A percentile compares a stretch with the other conserved stretches of the same genome.
Evolutionary conservation across 768 basidiomycete genomes (phyloP).

Genomic region (Podaxis sp.): DNA sequence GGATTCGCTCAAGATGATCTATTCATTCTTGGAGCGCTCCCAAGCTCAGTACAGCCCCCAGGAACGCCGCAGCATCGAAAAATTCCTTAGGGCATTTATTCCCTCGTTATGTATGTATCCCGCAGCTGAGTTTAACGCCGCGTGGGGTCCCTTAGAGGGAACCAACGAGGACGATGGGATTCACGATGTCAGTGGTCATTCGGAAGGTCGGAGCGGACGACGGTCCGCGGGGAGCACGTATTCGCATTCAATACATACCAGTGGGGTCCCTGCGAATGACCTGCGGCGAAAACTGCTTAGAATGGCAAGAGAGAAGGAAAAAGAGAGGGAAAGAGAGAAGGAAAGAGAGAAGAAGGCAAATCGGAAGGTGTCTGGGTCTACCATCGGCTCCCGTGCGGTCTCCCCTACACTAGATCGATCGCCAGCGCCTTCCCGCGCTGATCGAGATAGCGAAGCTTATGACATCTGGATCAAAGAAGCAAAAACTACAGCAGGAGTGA

Average conservation of each 20-base stretch:
- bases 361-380: slow-evolving; percentile 27
- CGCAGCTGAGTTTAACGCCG: slow-evolving; percentile 63
- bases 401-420: slow-evolving; percentile 37
- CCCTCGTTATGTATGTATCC: slow-evolving; percentile 76
- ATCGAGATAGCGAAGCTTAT: slow-evolving; percentile 28
- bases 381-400: slow-evolving; percentile 39
- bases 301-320: slow-evolving; percentile 62
- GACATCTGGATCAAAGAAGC: slow-evolving; percentile 65
- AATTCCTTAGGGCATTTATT: slow-evolving; percentile 81
- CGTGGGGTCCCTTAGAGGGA: slow-evolving; percentile 55
- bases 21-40: slow-evolving; percentile 88
- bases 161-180: slow-evolving; percentile 39
- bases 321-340: slow-evolving; percentile 24
- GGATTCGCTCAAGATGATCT: slow-evolving; percentile 87
- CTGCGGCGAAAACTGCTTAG: slow-evolving; percentile 78
- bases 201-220: slow-evolving; percentile 42
- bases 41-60: slow-evolving; percentile 67
- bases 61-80: slow-evolving; percentile 83
- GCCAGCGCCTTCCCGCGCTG: slow-evolving; percentile 24
- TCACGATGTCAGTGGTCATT: slow-evolving; percentile 27
- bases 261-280: slow-evolving; percentile 60
- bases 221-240: slow-evolving; percentile 43
- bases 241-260: slow-evolving; percentile 36
- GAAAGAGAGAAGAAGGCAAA: slow-evolving; percentile 21
- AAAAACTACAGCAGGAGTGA: slow-evolving; percentile 23